These are phyloP conservation scores for Eucalyptus regnans DNA, from an alignment of 345 rosid species.

Conservation along the genomic window DNA sequence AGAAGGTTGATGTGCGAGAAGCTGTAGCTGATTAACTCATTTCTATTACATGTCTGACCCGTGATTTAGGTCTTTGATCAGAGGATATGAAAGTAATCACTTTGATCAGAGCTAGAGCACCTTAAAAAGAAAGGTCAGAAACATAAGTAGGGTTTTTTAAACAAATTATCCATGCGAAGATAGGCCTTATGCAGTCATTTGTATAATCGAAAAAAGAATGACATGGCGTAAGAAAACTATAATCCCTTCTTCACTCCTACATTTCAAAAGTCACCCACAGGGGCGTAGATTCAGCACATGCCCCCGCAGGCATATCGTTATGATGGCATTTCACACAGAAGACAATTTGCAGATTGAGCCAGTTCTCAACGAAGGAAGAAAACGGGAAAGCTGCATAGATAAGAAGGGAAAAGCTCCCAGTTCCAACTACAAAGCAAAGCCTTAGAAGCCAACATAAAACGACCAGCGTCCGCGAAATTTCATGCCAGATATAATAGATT, in stretches of 20 bases:
- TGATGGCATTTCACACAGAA: neutral
- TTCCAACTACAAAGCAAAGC: neutral
- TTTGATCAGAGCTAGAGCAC: neutral
- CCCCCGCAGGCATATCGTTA: neutral
- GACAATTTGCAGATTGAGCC: neutral
- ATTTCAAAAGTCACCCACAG: neutral
- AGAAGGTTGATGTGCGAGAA: neutral
- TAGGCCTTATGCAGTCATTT: neutral
- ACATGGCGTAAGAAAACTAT: neutral
- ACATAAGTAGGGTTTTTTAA: neutral
- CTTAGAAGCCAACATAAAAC: neutral
- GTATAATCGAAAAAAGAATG: neutral
- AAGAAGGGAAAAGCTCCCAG: neutral
- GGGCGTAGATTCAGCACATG: neutral
- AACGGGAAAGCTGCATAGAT: neutral
- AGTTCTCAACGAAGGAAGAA: neutral
- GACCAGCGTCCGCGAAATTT: neutral
- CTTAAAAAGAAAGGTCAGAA: neutral
- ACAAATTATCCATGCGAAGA: neutral
- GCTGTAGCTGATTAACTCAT: neutral
- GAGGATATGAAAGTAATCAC: neutral
- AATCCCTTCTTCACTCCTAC: neutral
- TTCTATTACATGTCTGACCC: neutral
- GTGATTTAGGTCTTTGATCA: neutral
- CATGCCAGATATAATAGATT: neutral